phyloP scores from a whole-genome alignment of 2,329 filamentous ascomycete genomes.

The Fonsecaea erecta region DNA sequence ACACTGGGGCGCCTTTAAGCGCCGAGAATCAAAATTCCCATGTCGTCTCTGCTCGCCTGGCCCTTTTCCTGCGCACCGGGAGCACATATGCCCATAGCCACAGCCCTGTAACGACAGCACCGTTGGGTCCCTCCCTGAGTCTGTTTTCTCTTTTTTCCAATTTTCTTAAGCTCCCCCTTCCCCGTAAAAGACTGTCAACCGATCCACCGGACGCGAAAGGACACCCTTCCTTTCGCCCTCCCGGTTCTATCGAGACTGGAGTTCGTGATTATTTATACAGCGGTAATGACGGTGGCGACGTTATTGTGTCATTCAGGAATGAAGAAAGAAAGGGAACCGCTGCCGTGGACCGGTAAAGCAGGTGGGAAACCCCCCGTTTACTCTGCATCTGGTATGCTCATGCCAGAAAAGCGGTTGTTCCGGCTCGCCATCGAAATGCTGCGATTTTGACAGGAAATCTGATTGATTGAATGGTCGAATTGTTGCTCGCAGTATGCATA shows the following conservation, averaged over 20 bases:
- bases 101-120: background rate
- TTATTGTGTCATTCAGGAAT: background rate
- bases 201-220: background rate
- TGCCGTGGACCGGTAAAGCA: constrained; percentile 8
- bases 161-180: background rate
- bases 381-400: background rate
- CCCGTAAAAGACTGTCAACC: background rate
- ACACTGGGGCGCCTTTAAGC: background rate
- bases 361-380: background rate
- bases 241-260: background rate
- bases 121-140: background rate
- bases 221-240: background rate
- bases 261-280: constrained; percentile 11
- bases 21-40: background rate
- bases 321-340: background rate
- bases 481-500: background rate
- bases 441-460: background rate
- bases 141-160: background rate
- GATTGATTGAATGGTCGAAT: background rate
- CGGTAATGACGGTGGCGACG: constrained; percentile 8
- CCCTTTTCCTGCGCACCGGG: background rate
- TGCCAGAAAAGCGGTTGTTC: background rate
- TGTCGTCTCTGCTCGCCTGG: background rate
- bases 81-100: background rate
- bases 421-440: constrained; percentile 11